phyloP scores from a whole-genome alignment of 495 filamentous ascomycete genomes.

The Coniosporium apollinis region DNA sequence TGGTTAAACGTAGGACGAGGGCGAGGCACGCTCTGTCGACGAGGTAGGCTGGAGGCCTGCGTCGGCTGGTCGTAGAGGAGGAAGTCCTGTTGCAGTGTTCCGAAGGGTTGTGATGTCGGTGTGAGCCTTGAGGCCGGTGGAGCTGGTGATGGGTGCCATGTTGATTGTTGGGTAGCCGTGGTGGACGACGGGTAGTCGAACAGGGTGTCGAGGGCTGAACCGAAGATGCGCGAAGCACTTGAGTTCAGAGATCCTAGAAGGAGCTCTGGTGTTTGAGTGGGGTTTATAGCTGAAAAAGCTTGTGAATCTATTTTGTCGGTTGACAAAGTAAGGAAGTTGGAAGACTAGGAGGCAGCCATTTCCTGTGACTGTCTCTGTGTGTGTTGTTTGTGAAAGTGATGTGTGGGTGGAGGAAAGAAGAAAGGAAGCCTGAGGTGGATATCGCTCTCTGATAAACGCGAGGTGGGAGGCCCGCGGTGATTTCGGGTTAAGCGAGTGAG shows the following conservation, averaged over 20 bases:
- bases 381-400: slow-evolving; percentile 23
- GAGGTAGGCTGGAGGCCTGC: slow-evolving; percentile 14
- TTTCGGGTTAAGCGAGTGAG: too few relatives aligned
- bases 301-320: slow-evolving; percentile 35
- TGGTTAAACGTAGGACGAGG: slow-evolving; percentile 23
- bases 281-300: slow-evolving; percentile 17
- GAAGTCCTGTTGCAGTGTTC: slow-evolving; percentile 25
- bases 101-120: slow-evolving; percentile 28
- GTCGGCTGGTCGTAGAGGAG: slow-evolving; percentile 23
- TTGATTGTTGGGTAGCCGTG: slow-evolving; percentile 45
- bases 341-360: slow-evolving; percentile 38
- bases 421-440: too few relatives aligned
- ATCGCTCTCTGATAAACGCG: too few relatives aligned
- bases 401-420: slow-evolving; percentile 15
- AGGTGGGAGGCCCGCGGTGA: too few relatives aligned
- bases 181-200: slow-evolving; percentile 43
- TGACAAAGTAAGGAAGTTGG: slow-evolving; percentile 28
- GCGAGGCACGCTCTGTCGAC: slow-evolving; percentile 20
- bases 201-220: slow-evolving; percentile 30
- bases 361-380: slow-evolving; percentile 21
- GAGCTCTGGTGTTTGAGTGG: slow-evolving; percentile 25
- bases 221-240: slow-evolving; percentile 35
- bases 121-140: slow-evolving; percentile 20
- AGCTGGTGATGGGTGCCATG: slow-evolving; percentile 46
- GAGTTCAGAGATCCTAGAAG: slow-evolving; percentile 41